Conservation (phyloP, 345 rosid genomes). For the Linum usitatissimum region DNA sequence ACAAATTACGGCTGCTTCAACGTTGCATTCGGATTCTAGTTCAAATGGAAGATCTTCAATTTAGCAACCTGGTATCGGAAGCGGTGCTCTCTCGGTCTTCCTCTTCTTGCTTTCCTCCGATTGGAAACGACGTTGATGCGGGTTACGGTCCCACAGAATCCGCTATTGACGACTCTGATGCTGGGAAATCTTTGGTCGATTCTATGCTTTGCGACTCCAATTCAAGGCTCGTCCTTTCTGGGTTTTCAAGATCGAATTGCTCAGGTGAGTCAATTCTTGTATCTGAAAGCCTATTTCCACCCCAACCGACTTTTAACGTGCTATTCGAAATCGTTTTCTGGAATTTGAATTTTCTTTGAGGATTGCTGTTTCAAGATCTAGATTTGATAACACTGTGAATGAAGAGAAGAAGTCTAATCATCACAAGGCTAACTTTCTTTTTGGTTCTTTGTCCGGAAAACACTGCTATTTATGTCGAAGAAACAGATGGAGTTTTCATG, state of each 20-base stretch:
- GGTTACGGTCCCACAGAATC: conserved; percentile 33
- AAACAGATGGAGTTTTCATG: conserved; percentile 50
- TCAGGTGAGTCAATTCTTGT: conserved; percentile 31
- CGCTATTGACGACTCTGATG: conserved; percentile 16
- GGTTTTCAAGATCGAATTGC: conserved; percentile 37
- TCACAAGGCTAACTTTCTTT: background rate
- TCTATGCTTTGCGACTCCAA: conserved; percentile 69
- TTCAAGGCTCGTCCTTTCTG: conserved; percentile 46
- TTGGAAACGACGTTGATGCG: conserved; percentile 20
- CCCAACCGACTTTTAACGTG: too few species aligned
- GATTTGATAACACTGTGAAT: too few species aligned
- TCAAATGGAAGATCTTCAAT: conserved; percentile 34
- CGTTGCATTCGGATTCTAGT: background rate
- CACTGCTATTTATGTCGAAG: background rate
- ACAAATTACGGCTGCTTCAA: background rate
- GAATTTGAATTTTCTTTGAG: too few species aligned
- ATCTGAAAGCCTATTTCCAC: background rate
- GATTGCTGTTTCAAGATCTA: too few species aligned
- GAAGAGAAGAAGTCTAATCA: background rate
- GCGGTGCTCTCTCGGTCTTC: conserved; percentile 12
- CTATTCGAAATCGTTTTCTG: too few species aligned
- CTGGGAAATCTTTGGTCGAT: conserved; percentile 34
- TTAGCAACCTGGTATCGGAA: conserved; percentile 18
- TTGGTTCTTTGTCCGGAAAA: background rate
- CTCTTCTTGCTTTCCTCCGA: conserved; percentile 21